Conservation (phyloP, 148 eudicot genomes). For the Arbutus unedo region DNA sequence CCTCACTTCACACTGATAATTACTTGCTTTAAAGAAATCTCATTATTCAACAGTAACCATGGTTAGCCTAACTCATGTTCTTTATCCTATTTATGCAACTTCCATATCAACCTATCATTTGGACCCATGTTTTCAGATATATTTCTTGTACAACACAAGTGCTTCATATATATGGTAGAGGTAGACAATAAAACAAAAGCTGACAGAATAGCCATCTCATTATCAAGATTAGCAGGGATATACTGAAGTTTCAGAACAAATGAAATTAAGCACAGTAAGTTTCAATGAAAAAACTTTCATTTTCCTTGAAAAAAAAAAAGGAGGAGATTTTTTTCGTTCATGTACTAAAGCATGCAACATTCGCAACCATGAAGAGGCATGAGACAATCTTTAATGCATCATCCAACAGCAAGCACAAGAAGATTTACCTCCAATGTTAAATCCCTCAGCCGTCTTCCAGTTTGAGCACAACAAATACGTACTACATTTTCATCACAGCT, state of each 20-base stretch:
- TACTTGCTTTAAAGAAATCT: not conserved
- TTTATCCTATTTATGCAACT: not conserved
- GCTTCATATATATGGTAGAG: not conserved
- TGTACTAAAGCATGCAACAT: not conserved
- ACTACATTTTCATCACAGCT: slow-evolving; percentile 93
- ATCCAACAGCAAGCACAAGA: slow-evolving; percentile 20
- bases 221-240: not conserved
- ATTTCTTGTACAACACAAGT: not conserved
- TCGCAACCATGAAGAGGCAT: not conserved
- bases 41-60: not conserved
- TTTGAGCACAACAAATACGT: slow-evolving; percentile 86
- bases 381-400: slow-evolving; percentile 1
- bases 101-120: not conserved
- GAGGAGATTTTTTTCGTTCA: not conserved
- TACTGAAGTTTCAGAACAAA: not conserved
- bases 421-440: slow-evolving; percentile 48
- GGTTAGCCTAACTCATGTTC: not conserved
- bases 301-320: not conserved
- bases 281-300: not conserved
- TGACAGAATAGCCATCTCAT: not conserved
- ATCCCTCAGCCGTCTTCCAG: slow-evolving; percentile 89
- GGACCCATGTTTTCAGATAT: not conserved
- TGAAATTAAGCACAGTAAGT: not conserved
- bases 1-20: not conserved
- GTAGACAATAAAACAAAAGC: not conserved